phyloP scores from a whole-genome alignment of 192 early-diverging fungal genomes.

The Kappamyces sp. region DNA sequence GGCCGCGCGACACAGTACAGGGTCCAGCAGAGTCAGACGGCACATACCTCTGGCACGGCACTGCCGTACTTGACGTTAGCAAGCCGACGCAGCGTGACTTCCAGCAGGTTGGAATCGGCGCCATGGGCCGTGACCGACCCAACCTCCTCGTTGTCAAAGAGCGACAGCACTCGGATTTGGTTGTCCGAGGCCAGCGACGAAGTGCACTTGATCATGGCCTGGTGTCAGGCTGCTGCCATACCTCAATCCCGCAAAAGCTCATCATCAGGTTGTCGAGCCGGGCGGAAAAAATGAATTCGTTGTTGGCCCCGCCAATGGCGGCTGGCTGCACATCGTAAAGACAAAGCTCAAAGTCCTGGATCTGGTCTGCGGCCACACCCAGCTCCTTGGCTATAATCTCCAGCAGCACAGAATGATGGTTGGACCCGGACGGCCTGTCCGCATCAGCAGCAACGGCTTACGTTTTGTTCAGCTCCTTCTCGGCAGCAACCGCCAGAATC shows the following conservation, averaged over 20 bases:
- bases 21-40: too few species aligned
- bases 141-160: conserved; percentile 99
- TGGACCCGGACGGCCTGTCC: too few species aligned
- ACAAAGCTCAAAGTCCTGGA: conserved; percentile 95
- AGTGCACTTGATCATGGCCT: conserved; percentile 56
- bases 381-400: conserved; percentile 73
- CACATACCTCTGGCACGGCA: too few species aligned
- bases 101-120: conserved; percentile 80
- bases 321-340: conserved; percentile 92
- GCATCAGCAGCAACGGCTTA: conserved; percentile 23
- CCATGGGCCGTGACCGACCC: conserved; percentile 90
- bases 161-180: conserved; percentile 75
- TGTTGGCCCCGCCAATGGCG: conserved; percentile 79
- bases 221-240: conserved; percentile 18
- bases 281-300: conserved; percentile 91
- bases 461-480: conserved; percentile 36
- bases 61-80: too few species aligned
- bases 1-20: too few species aligned
- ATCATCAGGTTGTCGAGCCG: conserved; percentile 96
- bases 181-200: conserved; percentile 51
- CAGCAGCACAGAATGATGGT: conserved; percentile 82
- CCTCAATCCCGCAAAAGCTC: conserved; percentile 79
- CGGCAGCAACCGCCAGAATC: conserved; percentile 47
- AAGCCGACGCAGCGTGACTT: conserved; percentile 38
- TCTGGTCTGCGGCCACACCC: conserved; percentile 55